Base-by-base conservation (phyloP, 2,329 filamentous ascomycete species). In the Beauveria pseudobassiana region DNA sequence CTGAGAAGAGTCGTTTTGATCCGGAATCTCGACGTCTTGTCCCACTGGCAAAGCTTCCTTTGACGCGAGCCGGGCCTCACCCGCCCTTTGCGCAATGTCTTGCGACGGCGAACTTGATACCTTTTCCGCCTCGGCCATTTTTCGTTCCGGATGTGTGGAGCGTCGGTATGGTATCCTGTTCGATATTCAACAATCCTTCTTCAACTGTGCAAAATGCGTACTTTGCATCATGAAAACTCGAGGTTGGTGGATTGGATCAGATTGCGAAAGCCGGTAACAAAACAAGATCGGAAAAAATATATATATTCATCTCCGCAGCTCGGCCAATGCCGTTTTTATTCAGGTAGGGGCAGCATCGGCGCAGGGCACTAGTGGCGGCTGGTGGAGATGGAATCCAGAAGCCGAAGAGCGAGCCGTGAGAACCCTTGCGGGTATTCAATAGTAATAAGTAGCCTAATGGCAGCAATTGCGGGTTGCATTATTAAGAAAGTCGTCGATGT, bases 351-450 rank as follows among this genome's bases (percentile, higher is more conserved):
- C 43, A 20, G 18, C 43, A 46, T 34, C 26, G 26, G 26, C 22
- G 34, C 34, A 53, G n/a, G 28, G 12, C 49, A 46, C 26, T 56
- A 56, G 53, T 26, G 53, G 24, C 26, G 53, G n/a, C 24, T 9
- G 43, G 54, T 38, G 42, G 53, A 28, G 53, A 46, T 26, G 28
- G n/a, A 38, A 14, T 48, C 43, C 28, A 57, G 54, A 49, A 57
- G 54, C 54, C 54, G 54, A 57, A 57, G 54, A 20, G 54, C 54
- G 54, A 57, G 54, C 43, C 24, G 20, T 57, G 54, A 57, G 54
- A 40, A 57, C 54, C 54, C 34, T 24, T 46, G 43, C 28, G 54
- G 54, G n/a, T 45, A 48, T 16, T 57, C 14, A 18, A 40, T 24
- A 34, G 48, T 28, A 18, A 30, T 22, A 45, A 57, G 43, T 57